These are phyloP conservation scores for Synchytrium microbalum DNA, from an alignment of 371 early-diverging fungal genomes.

Conservation along the genomic window DNA sequence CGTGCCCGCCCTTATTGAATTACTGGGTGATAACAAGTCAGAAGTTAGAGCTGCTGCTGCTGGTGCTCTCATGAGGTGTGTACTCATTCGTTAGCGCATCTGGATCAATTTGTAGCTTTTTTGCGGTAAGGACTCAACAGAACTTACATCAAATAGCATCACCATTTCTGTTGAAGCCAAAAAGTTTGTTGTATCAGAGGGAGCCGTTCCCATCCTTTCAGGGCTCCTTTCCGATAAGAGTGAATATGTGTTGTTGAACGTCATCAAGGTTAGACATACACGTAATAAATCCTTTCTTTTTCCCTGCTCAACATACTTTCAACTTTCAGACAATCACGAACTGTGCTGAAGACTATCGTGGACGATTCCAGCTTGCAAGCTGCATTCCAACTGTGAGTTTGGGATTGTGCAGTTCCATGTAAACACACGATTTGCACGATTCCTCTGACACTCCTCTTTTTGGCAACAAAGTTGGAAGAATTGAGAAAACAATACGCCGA, in stretches of 20 bases:
- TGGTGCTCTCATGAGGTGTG: slow-evolving; percentile 40
- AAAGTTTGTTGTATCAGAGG: slow-evolving; percentile 34
- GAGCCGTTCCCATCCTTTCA: slow-evolving; percentile 25
- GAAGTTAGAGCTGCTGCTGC: slow-evolving; percentile 41
- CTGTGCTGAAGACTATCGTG: slow-evolving; percentile 46
- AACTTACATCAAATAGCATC: slow-evolving; percentile 17
- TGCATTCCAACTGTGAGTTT: slow-evolving; percentile 29
- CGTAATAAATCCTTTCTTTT: neutral
- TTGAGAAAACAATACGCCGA: slow-evolving; percentile 16
- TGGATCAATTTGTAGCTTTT: neutral
- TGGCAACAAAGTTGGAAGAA: slow-evolving; percentile 9
- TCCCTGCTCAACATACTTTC: neutral
- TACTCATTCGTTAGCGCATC: neutral
- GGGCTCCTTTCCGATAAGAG: slow-evolving; percentile 33
- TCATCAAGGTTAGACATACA: slow-evolving; percentile 24
- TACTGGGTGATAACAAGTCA: slow-evolving; percentile 29
- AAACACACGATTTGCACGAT: neutral
- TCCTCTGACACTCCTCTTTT: too few relatives aligned
- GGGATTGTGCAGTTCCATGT: neutral
- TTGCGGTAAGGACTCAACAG: neutral
- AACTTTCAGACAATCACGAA: slow-evolving; percentile 35
- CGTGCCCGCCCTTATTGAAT: slow-evolving; percentile 24
- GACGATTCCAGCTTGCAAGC: slow-evolving; percentile 41
- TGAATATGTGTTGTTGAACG: slow-evolving; percentile 35
- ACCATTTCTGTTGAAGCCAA: slow-evolving; percentile 44